Base-by-base conservation (phyloP, 352 stramenopile genomes). In the Phytophthora vignae region DNA sequence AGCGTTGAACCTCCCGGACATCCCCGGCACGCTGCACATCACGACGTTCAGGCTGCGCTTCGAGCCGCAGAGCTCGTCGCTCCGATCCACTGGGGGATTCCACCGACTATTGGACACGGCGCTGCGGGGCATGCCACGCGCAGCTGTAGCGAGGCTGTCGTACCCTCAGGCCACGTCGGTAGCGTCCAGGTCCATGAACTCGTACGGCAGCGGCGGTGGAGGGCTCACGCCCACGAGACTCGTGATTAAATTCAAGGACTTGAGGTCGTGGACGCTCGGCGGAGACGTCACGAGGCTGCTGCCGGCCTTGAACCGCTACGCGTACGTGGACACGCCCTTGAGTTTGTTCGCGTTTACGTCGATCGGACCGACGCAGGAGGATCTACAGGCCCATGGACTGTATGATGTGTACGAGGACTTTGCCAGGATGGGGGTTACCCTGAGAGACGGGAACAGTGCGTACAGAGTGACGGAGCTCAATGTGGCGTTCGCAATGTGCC, bases 221-320 rank as follows among this genome's bases (percentile, higher is more conserved):
- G 52, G 15, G 2, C 36, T 68, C 5, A 60, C 78, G 17, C 88
- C 85, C 5, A 83, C 83, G 11, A 76, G 87, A 58, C 69, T 96
- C 9, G 82, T 94, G 40, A 48, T 96, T 60, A 90, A 94, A 71
- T 95, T 95, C 59, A 94, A 94, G 55, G 87, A 94, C 61, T 70
- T 94, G 31, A 78, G 85, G 0, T 78, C 81, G 12, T 96, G 90
- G 90, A 87, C 75, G 25, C 65, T 96, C 4, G 62, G 66, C n/a
- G 90, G 90, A 21, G 84, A 95, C 46, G 74, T 94, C 12, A 70
- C 61, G 0, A 65, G 82, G 60, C 74, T 96, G 56, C 84, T 96
- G 78, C 77, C 80, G 38, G 85, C 76, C 36, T 77, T 96, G 53
- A 93, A 92, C 40, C 83, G 88, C 12, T 78, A 89, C 62, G 86